A percentile compares a stretch with the other conserved stretches of the same genome.
Evolutionary conservation across 768 basidiomycete species (phyloP).

Genomic region (Cystofilobasidium ferigula): DNA sequence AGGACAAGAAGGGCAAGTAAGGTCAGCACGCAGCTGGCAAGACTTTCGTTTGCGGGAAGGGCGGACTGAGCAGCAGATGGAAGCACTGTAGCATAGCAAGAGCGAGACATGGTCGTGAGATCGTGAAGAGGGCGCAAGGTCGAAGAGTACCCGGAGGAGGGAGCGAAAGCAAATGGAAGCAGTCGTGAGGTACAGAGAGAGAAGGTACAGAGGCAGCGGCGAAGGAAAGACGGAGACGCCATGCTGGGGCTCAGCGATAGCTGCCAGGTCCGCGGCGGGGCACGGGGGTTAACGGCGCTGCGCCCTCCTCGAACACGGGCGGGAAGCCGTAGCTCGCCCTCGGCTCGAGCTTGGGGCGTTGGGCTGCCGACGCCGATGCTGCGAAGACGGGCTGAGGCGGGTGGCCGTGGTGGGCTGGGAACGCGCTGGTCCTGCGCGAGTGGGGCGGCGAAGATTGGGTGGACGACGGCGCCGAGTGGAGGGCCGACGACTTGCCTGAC

Average conservation of each 20-base stretch:
- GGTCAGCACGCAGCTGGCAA: no score
- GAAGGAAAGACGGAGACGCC: no score
- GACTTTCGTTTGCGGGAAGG: no score
- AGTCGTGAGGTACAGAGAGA: background rate
- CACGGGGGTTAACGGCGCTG: background rate
- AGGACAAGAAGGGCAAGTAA: no score
- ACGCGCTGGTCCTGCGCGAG: background rate
- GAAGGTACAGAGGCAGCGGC: no score
- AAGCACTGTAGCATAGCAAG: no score
- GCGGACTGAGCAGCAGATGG: no score
- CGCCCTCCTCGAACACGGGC: constrained; percentile 7
- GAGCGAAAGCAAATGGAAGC: background rate
- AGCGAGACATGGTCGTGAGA: background rate
- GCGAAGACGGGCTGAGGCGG: background rate
- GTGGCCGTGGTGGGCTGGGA: background rate
- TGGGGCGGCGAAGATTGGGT: background rate
- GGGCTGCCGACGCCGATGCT: background rate
- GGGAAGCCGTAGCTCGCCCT: constrained; percentile 20
- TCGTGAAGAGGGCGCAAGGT: background rate
- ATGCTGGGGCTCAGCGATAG: no score
- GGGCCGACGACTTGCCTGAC: background rate
- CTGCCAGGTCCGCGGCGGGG: background rate
- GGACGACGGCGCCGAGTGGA: background rate
- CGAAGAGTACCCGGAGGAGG: background rate
- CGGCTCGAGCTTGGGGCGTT: constrained; percentile 3